A percentile compares a stretch with the other conserved stretches of the same genome.
Evolutionary conservation across 2,329 filamentous ascomycete species (phyloP).

Genomic region (Venturia pyrina): DNA sequence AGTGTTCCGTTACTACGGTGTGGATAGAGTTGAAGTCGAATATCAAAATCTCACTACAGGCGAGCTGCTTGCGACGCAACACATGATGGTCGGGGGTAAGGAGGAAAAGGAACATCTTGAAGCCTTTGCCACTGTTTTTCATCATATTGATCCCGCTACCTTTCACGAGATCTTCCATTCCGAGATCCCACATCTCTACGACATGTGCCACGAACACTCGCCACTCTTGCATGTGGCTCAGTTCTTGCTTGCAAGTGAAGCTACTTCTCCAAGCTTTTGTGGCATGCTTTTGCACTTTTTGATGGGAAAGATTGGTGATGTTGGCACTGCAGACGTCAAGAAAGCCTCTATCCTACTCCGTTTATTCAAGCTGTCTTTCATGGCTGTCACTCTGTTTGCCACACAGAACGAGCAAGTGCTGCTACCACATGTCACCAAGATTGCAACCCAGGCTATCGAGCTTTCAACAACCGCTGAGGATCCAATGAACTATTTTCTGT

Average conservation of each 20-base stretch:
- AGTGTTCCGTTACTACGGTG: slow-evolving; percentile 94
- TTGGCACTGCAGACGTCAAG: slow-evolving; percentile 82
- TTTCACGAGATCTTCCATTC: slow-evolving; percentile 98
- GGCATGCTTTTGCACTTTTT: slow-evolving; percentile 96
- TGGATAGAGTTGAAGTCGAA: slow-evolving; percentile 67
- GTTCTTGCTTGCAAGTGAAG: slow-evolving; percentile 97
- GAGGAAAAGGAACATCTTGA: slow-evolving; percentile 97
- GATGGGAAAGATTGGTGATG: slow-evolving; percentile 92
- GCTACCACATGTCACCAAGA: slow-evolving; percentile 90
- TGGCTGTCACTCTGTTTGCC: slow-evolving; percentile 96
- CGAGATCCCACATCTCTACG: slow-evolving; percentile 91
- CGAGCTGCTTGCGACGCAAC: slow-evolving; percentile 88
- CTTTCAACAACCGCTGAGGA: slow-evolving; percentile 91
- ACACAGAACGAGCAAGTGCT: slow-evolving; percentile 92
- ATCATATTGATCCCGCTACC: slow-evolving; percentile 94
- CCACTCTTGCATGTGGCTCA: slow-evolving; percentile 91
- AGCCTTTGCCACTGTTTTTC: slow-evolving; percentile 96
- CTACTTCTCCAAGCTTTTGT: slow-evolving; percentile 92
- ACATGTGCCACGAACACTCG: slow-evolving; percentile 96
- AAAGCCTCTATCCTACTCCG: slow-evolving; percentile 87
- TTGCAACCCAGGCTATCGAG: slow-evolving; percentile 95
- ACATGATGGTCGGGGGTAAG: slow-evolving; percentile 86
- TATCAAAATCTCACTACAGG: slow-evolving; percentile 69
- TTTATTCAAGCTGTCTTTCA: slow-evolving; percentile 96
- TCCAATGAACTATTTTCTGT: slow-evolving; percentile 96